These are phyloP conservation scores for Kewa caespitosa DNA, from an alignment of 179 eudicot genomes.

Conservation along the genomic window DNA sequence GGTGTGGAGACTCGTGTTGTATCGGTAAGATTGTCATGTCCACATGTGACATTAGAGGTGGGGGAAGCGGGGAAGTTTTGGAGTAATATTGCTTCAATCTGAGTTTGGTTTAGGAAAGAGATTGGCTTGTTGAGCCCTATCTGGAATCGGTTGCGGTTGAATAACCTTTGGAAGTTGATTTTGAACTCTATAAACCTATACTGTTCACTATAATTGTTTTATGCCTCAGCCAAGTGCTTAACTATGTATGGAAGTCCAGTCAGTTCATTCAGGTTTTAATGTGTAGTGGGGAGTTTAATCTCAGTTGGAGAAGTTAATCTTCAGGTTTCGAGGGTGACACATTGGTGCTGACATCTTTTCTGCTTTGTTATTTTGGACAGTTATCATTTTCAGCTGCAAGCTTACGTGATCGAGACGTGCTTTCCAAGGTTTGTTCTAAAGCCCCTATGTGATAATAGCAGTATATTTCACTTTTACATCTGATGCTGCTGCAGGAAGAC, in stretches of 20 bases:
- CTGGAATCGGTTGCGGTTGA: not conserved
- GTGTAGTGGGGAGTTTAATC: not conserved
- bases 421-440: constrained; percentile 78
- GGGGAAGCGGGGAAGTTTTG: too few species aligned
- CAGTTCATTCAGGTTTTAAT: constrained; percentile 3
- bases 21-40: too few species aligned
- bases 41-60: too few species aligned
- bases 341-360: constrained; percentile 19
- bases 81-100: not conserved
- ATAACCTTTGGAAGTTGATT: not conserved
- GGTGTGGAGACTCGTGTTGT: too few species aligned
- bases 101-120: not conserved
- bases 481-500: not conserved
- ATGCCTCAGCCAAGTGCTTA: too few species aligned
- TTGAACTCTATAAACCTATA: too few species aligned
- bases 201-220: too few species aligned
- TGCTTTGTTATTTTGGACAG: constrained; percentile 44
- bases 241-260: not conserved
- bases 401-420: constrained; percentile 76
- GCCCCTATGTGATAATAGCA: not conserved
- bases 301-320: not conserved
- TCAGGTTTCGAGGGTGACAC: not conserved
- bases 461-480: constrained; percentile 13
- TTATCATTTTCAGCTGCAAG: constrained; percentile 81
- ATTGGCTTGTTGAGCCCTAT: not conserved